Conservation (phyloP, 345 rosid genomes). For the Salix purpurea region DNA sequence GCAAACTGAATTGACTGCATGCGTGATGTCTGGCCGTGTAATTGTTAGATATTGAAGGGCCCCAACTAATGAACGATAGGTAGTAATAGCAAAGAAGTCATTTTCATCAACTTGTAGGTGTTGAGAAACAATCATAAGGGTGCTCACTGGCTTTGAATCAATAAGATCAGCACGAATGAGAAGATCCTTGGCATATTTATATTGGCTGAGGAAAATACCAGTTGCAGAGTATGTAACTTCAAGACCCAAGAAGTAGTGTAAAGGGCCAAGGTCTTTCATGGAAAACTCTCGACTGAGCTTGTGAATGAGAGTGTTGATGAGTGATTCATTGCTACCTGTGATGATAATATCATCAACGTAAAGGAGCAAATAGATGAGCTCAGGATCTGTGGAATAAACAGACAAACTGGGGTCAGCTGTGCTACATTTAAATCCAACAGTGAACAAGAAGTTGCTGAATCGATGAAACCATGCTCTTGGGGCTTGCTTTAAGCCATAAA, state of each 20-base stretch:
- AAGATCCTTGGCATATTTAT: background rate
- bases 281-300: background rate
- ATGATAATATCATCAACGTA: background rate
- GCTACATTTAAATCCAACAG: background rate
- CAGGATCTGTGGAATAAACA: background rate
- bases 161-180: background rate
- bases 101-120: too few species aligned
- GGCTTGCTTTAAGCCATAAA: background rate
- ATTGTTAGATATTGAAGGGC: background rate
- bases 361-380: background rate
- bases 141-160: background rate
- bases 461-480: background rate
- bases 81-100: background rate
- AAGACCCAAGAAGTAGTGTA: background rate
- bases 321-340: background rate
- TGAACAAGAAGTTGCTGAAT: background rate
- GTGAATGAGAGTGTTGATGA: background rate
- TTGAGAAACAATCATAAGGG: too few species aligned
- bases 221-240: background rate
- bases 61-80: background rate
- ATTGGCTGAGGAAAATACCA: background rate
- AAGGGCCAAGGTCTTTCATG: background rate
- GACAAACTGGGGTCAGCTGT: background rate
- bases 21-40: background rate
- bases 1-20: background rate